Evolutionary conservation across 441 rosid species (phyloP).

Genomic region (Biscutella laevigata): DNA sequence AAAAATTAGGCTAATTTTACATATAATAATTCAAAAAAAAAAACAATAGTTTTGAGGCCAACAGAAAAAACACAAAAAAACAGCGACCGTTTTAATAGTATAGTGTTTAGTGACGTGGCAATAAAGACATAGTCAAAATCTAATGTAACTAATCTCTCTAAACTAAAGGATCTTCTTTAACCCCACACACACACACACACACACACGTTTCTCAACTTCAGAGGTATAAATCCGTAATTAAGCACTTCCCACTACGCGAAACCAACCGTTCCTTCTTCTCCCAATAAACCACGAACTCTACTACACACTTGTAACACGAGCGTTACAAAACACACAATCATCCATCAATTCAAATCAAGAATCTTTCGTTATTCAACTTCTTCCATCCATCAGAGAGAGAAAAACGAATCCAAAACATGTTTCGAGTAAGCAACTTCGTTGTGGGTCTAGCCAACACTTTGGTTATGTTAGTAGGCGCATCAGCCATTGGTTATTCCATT

Average conservation of each 20-base stretch:
- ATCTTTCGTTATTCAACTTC: not conserved
- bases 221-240: constrained; percentile 9
- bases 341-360: not conserved
- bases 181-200: too few species aligned
- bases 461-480: constrained; percentile 26
- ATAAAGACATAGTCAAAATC: constrained; percentile 18
- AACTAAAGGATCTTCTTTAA: constrained; percentile 19
- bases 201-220: constrained; percentile 12
- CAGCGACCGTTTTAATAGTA: not conserved
- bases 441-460: constrained; percentile 31
- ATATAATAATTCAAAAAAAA: too few species aligned
- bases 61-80: too few species aligned
- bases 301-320: not conserved
- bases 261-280: constrained; percentile 11
- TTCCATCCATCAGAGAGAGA: not conserved
- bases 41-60: too few species aligned
- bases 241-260: constrained; percentile 14
- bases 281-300: constrained; percentile 18
- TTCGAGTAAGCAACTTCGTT: constrained; percentile 34
- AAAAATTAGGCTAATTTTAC: too few species aligned
- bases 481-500: constrained; percentile 21
- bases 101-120: not conserved
- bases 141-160: constrained; percentile 10
- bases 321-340: constrained; percentile 1
- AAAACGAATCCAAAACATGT: constrained; percentile 9